Conservation (phyloP, 805 yeast genomes). For the Kazachstania africana region DNA sequence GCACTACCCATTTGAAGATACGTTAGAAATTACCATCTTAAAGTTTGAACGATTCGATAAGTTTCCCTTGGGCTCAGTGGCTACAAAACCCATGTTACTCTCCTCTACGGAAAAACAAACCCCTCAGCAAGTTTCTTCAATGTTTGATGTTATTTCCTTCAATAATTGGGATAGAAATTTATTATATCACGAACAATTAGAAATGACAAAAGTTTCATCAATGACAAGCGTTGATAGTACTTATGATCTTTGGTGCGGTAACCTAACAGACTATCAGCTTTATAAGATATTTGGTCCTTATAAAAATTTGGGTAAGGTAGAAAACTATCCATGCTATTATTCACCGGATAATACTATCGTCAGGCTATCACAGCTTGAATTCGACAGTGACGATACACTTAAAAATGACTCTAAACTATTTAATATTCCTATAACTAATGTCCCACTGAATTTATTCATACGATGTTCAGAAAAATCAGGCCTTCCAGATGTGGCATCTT, state of each 20-base stretch:
- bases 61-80: constrained; percentile 14
- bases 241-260: constrained; percentile 67
- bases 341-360: constrained; percentile 42
- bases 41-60: constrained; percentile 6
- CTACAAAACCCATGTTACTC: constrained; percentile 13
- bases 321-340: constrained; percentile 33
- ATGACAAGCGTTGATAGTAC: constrained; percentile 44
- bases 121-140: constrained; percentile 19
- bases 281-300: constrained; percentile 11
- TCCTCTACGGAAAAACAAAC: constrained; percentile 7
- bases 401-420: constrained; percentile 26
- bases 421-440: constrained; percentile 38
- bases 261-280: constrained; percentile 55
- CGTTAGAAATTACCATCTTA: constrained; percentile 6
- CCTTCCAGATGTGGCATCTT: no score
- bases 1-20: background rate
- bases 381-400: constrained; percentile 7
- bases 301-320: constrained; percentile 1
- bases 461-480: constrained; percentile 40
- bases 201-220: constrained; percentile 71
- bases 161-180: constrained; percentile 61
- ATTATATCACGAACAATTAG: constrained; percentile 64
- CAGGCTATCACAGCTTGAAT: constrained; percentile 24
- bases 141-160: constrained; percentile 32
- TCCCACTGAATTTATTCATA: constrained; percentile 23